Percentiles rank a stretch among this genome's conserved stretches.
Evolutionary conservation across 495 filamentous ascomycete genomes (phyloP).

Genomic region (Hypomontagnella submonticulosa): DNA sequence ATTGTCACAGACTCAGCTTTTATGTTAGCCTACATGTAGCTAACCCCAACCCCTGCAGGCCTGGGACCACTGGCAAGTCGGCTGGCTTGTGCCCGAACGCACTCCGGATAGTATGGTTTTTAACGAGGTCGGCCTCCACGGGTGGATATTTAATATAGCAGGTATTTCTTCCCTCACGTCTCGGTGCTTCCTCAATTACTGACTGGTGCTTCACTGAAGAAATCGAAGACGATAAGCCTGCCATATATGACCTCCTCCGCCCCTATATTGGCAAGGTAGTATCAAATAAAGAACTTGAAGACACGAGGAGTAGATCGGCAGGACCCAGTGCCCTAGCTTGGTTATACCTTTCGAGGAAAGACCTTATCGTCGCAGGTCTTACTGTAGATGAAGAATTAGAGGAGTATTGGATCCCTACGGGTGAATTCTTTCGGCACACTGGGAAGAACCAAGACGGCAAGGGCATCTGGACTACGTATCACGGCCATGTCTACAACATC

Average conservation of each 20-base stretch:
- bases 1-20: neutral
- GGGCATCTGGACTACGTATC: neutral
- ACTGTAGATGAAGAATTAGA: neutral
- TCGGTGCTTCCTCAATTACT: neutral
- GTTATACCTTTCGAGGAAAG: neutral
- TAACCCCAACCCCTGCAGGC: neutral
- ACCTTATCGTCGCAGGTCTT: slow-evolving; percentile 16
- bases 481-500: slow-evolving; percentile 11
- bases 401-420: neutral
- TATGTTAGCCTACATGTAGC: neutral
- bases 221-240: slow-evolving; percentile 3
- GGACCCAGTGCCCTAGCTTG: slow-evolving; percentile 7
- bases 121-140: slow-evolving; percentile 13
- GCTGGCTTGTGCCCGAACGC: slow-evolving; percentile 22
- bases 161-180: neutral
- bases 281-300: too few species aligned
- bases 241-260: neutral
- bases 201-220: slow-evolving; percentile 3
- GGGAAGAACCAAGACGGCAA: neutral
- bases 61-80: slow-evolving; percentile 19
- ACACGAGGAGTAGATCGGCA: too few species aligned
- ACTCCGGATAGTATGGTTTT: neutral
- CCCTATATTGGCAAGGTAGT: too few species aligned
- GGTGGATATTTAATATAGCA: slow-evolving; percentile 30
- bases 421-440: slow-evolving; percentile 6